Evolutionary conservation across 257 asterid genomes (phyloP).

Genomic region (Salvia rosmarinus): DNA sequence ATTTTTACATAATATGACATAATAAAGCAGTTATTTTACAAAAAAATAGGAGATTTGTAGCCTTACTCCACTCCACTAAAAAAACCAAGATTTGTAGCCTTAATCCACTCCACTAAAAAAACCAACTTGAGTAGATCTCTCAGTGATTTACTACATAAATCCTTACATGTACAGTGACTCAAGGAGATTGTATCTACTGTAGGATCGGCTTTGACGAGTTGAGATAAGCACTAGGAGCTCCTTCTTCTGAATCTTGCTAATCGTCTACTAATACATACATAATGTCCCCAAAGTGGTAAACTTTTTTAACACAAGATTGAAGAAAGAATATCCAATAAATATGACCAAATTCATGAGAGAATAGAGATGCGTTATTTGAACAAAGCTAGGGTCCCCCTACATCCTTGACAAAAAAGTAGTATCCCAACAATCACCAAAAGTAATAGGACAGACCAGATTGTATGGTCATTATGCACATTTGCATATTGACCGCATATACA

Average conservation of each 20-base stretch:
- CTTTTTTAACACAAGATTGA: not conserved
- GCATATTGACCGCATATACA: not conserved
- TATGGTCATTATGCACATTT: not conserved
- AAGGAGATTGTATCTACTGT: not conserved
- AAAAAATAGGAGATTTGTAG: not conserved
- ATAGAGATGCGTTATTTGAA: not conserved
- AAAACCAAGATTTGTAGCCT: not conserved
- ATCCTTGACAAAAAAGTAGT: not conserved
- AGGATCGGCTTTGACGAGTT: not conserved
- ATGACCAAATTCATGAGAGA: not conserved
- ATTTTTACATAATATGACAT: not conserved
- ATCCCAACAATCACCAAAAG: not conserved
- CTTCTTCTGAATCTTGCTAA: not conserved
- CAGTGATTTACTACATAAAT: not conserved
- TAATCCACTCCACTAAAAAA: not conserved
- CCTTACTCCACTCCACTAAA: conserved; percentile 1
- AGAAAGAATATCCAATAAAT: conserved; percentile 9
- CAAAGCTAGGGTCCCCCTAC: not conserved
- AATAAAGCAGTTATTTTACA: not conserved
- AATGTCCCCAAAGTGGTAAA: not conserved
- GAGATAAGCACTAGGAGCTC: conserved; percentile 4
- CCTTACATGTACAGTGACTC: not conserved
- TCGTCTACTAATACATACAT: not conserved
- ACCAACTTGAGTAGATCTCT: not conserved
- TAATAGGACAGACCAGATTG: not conserved